Evolutionary conservation across 495 filamentous ascomycete genomes (phyloP).

Genomic region (Penicillium canariense): DNA sequence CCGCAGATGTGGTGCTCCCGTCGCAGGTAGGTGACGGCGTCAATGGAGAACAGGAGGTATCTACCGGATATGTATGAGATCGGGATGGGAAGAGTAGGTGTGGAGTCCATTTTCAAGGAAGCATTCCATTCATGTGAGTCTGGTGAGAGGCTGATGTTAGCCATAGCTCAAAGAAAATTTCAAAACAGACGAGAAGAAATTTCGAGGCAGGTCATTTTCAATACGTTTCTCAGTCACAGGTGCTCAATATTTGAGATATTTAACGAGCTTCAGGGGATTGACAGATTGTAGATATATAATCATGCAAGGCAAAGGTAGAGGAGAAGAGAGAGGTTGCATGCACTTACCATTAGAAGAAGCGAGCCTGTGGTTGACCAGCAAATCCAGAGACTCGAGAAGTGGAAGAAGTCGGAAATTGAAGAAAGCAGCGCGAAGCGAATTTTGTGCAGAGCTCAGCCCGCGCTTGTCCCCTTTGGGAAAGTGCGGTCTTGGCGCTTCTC

Average conservation of each 20-base stretch:
- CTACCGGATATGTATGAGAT: slow-evolving; percentile 78
- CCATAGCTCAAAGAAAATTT: slow-evolving; percentile 7
- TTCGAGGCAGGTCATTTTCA: slow-evolving; percentile 37
- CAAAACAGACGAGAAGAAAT: background rate
- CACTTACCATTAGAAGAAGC: slow-evolving; percentile 38
- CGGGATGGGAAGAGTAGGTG: slow-evolving; percentile 60
- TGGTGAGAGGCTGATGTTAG: slow-evolving; percentile 11
- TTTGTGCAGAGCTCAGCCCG: slow-evolving; percentile 21
- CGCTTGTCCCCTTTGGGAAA: slow-evolving; percentile 32
- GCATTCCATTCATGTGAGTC: slow-evolving; percentile 1
- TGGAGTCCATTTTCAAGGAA: slow-evolving; percentile 35
- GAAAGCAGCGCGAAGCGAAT: slow-evolving; percentile 22
- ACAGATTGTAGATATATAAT: slow-evolving; percentile 81
- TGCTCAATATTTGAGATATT: slow-evolving; percentile 46
- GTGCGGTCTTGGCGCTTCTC: slow-evolving; percentile 10
- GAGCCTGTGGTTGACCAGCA: slow-evolving; percentile 36
- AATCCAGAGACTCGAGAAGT: slow-evolving; percentile 25
- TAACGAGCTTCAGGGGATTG: slow-evolving; percentile 75
- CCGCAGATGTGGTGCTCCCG: slow-evolving; percentile 82
- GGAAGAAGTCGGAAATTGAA: slow-evolving; percentile 12
- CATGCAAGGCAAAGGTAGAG: slow-evolving; percentile 47
- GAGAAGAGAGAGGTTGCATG: background rate
- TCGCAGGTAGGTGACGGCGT: slow-evolving; percentile 77
- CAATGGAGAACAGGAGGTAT: slow-evolving; percentile 86
- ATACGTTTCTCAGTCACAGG: slow-evolving; percentile 53